These are phyloP conservation scores for Sclerotinia nivalis DNA, from an alignment of 2,329 filamentous ascomycete species.

Conservation along the genomic window DNA sequence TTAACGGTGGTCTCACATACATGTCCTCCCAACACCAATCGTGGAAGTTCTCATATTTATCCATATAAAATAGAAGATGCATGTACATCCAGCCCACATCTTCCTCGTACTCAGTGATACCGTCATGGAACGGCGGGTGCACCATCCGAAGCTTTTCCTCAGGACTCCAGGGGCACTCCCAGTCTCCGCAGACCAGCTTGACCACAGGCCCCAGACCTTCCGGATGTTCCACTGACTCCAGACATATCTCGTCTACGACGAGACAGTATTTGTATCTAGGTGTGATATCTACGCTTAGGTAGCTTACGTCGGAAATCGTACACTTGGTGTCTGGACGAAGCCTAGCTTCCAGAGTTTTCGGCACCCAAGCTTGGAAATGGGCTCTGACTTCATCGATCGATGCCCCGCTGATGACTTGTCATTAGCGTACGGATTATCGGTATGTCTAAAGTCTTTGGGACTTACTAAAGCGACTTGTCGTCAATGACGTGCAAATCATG, in stretches of 20 bases:
- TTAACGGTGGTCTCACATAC: background rate
- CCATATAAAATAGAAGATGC: background rate
- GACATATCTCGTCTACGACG: background rate
- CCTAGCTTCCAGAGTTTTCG: constrained; percentile 8
- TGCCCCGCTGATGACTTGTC: constrained; percentile 13
- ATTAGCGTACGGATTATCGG: constrained; percentile 10
- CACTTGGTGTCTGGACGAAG: constrained; percentile 15
- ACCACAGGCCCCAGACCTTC: background rate
- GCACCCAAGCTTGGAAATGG: constrained; percentile 13
- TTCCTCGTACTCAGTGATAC: background rate
- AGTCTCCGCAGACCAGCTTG: background rate
- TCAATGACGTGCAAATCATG: background rate
- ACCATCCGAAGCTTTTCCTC: no score
- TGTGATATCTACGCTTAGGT: background rate
- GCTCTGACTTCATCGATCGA: constrained; percentile 17
- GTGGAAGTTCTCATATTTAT: background rate
- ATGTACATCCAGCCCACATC: background rate
- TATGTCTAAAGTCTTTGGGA: background rate
- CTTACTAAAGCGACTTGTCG: background rate
- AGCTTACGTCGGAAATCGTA: background rate
- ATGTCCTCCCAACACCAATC: background rate
- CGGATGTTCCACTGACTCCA: background rate
- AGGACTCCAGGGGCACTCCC: background rate
- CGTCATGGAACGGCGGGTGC: background rate
- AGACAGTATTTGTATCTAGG: background rate